Conservation (phyloP, 176 grass and related monocot genomes). For the Musa acuminata region DNA sequence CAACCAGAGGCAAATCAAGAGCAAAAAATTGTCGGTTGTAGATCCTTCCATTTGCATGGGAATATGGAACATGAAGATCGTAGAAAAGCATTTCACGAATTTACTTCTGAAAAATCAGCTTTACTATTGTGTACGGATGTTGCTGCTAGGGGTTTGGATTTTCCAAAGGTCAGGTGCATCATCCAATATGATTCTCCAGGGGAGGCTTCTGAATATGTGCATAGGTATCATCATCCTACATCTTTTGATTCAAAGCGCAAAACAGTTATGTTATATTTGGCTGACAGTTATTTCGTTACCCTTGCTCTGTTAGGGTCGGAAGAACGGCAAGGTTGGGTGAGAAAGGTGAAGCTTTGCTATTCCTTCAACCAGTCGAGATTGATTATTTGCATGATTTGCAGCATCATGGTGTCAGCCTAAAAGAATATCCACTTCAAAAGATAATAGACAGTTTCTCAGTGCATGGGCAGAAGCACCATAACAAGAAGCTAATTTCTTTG, state of each 20-base stretch:
- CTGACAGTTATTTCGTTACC: not conserved
- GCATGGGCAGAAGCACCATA: slow-evolving; percentile 39
- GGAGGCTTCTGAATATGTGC: slow-evolving; percentile 95
- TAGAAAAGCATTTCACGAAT: slow-evolving; percentile 69
- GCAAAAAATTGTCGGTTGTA: slow-evolving; percentile 57
- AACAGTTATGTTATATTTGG: not conserved
- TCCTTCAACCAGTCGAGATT: slow-evolving; percentile 84
- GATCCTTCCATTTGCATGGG: slow-evolving; percentile 71
- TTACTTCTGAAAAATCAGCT: slow-evolving; percentile 79
- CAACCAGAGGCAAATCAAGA: slow-evolving; percentile 39
- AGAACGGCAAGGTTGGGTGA: slow-evolving; percentile 89
- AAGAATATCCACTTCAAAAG: slow-evolving; percentile 79
- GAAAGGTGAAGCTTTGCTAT: slow-evolving; percentile 82
- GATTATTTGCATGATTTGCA: slow-evolving; percentile 88
- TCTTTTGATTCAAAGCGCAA: not conserved
- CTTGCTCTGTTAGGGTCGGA: slow-evolving; percentile 52
- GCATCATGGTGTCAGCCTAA: slow-evolving; percentile 53
- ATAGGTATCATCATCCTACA: slow-evolving; percentile 45
- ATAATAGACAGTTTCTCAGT: slow-evolving; percentile 63
- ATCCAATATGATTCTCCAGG: slow-evolving; percentile 98
- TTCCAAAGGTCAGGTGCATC: slow-evolving; percentile 84
- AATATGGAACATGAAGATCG: slow-evolving; percentile 87
- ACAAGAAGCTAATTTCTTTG: slow-evolving; percentile 55
- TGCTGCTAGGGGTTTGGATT: slow-evolving; percentile 81
- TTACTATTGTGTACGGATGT: slow-evolving; percentile 83